Conservation (phyloP, 73 alveolate genomes). For the Stentor roeselii region DNA sequence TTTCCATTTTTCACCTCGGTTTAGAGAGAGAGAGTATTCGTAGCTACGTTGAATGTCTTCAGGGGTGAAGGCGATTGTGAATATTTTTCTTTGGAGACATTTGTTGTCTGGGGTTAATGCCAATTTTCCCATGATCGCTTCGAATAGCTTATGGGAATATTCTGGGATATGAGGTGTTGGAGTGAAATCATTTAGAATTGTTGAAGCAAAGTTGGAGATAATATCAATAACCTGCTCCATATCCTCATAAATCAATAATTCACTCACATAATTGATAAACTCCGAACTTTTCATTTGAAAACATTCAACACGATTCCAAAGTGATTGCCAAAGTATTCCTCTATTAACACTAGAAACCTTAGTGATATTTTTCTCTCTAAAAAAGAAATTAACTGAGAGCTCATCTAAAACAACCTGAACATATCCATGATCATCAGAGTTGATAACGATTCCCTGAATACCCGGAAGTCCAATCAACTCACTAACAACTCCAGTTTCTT, state of each 20-base stretch:
- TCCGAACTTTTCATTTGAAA: background rate
- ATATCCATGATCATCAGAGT: constrained; percentile 32
- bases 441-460: background rate
- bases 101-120: background rate
- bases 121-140: background rate
- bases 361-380: background rate
- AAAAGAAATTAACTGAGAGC: background rate
- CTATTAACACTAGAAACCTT: background rate
- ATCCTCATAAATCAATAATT: background rate
- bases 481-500: background rate
- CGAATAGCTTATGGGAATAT: background rate
- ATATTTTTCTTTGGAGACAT: background rate
- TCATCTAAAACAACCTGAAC: constrained; percentile 3
- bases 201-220: background rate
- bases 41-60: background rate
- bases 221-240: background rate
- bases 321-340: background rate
- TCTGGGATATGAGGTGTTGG: background rate
- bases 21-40: constrained; percentile 1
- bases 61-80: background rate
- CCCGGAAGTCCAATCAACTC: background rate
- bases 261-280: background rate
- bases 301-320: constrained; percentile 12
- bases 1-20: constrained; percentile 20
- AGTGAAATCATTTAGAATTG: background rate